Percentiles rank a stretch among this genome's conserved stretches.
These are phyloP conservation scores for Tolypocladium tropicale DNA, from an alignment of 2,329 filamentous ascomycete genomes.

Conservation along the genomic window DNA sequence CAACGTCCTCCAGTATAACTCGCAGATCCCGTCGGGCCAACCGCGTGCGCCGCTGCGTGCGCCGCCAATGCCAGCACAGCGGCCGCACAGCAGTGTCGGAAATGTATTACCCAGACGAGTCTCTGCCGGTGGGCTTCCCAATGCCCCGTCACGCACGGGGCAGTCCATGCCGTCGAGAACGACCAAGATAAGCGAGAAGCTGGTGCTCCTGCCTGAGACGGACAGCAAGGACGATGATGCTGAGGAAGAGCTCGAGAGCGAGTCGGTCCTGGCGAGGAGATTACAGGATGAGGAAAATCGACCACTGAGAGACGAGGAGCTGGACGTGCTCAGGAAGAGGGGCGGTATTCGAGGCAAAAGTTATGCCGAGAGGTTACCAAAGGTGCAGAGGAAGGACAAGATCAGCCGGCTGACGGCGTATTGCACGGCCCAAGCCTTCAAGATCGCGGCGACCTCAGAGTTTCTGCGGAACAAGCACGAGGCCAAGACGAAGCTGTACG, in stretches of 20 bases:
- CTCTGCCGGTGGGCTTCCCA: slow-evolving; percentile 28
- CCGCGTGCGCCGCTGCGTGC: slow-evolving; percentile 68
- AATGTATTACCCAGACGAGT: slow-evolving; percentile 11
- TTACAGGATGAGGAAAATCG: slow-evolving; percentile 48
- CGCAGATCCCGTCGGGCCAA: slow-evolving; percentile 90
- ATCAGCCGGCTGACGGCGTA: slow-evolving; percentile 88
- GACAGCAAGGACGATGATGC: slow-evolving; percentile 43
- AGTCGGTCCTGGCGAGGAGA: slow-evolving; percentile 21
- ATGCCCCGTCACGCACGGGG: slow-evolving; percentile 32
- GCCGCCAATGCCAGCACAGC: slow-evolving; percentile 43
- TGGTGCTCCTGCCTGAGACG: slow-evolving; percentile 88
- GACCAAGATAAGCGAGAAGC: slow-evolving; percentile 90
- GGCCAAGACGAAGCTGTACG: slow-evolving; percentile 90
- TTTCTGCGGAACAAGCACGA: slow-evolving; percentile 83
- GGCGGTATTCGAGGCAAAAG: slow-evolving; percentile 66
- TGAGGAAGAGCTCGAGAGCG: slow-evolving; percentile 48
- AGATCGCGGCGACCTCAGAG: slow-evolving; percentile 75
- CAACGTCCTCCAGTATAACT: slow-evolving; percentile 87
- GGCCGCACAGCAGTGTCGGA: slow-evolving; percentile 10
- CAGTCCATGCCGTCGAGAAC: slow-evolving; percentile 70
- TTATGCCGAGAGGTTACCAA: slow-evolving; percentile 87
- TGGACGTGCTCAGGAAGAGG: slow-evolving; percentile 51
- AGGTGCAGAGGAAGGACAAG: slow-evolving; percentile 77
- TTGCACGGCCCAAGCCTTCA: slow-evolving; percentile 90
- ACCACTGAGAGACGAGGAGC: slow-evolving; percentile 58